Conservation (phyloP, 805 yeast species). For the Scheffersomyces lignosus region DNA sequence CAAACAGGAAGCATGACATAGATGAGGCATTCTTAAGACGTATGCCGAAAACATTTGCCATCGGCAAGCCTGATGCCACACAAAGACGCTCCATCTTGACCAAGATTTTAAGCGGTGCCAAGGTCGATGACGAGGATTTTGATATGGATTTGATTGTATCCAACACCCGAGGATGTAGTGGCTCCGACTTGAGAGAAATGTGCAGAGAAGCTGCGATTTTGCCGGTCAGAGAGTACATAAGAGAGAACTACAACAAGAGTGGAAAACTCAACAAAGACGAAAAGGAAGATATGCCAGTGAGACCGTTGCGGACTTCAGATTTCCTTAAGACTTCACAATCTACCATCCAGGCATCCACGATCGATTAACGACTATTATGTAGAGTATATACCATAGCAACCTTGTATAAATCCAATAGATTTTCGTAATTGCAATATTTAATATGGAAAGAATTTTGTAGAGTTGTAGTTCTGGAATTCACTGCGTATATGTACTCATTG, state of each 20-base stretch:
- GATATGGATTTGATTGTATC: slow-evolving; percentile 60
- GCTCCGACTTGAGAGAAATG: slow-evolving; percentile 87
- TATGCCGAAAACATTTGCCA: slow-evolving; percentile 85
- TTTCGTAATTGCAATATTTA: too few species aligned
- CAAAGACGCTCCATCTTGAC: slow-evolving; percentile 71
- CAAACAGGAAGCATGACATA: slow-evolving; percentile 88
- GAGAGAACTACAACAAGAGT: slow-evolving; percentile 50
- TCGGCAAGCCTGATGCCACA: slow-evolving; percentile 63
- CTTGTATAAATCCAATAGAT: too few species aligned
- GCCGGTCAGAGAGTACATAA: slow-evolving; percentile 84
- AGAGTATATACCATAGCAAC: too few species aligned
- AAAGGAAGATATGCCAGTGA: slow-evolving; percentile 42
- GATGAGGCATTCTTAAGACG: slow-evolving; percentile 91
- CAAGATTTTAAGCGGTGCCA: slow-evolving; percentile 67
- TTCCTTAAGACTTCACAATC: slow-evolving; percentile 43
- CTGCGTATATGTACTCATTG: too few species aligned
- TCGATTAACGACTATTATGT: background rate
- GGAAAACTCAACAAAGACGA: slow-evolving; percentile 27
- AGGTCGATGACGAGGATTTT: slow-evolving; percentile 54
- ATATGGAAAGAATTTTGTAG: too few species aligned
- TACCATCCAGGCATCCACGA: background rate
- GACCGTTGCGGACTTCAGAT: slow-evolving; percentile 67
- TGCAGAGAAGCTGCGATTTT: slow-evolving; percentile 92
- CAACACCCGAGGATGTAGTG: slow-evolving; percentile 71
- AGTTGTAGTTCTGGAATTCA: too few species aligned